phyloP scores from a whole-genome alignment of 345 rosid species.

The Adansonia digitata region DNA sequence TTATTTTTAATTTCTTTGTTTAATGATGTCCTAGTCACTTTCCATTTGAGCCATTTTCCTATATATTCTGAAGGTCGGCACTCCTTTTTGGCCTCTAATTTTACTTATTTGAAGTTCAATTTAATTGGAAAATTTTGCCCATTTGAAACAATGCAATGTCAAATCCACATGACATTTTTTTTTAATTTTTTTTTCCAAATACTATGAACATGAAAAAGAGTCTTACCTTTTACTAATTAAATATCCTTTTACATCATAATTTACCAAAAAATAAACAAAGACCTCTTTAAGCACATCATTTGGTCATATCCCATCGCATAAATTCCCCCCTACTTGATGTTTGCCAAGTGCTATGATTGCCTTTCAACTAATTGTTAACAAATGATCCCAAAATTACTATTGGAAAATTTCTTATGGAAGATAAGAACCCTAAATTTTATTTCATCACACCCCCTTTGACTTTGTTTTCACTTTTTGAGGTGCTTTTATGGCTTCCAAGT shows the following conservation, averaged over 20 bases:
- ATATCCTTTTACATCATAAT: not conserved
- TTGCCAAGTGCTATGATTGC: not conserved
- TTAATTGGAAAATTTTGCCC: not conserved
- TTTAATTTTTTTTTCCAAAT: not conserved
- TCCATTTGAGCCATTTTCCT: not conserved
- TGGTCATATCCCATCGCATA: not conserved
- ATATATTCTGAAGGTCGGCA: not conserved
- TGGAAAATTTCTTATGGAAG: no score
- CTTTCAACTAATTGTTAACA: not conserved
- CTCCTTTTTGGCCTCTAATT: not conserved
- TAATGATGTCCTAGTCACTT: constrained; percentile 9
- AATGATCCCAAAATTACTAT: not conserved
- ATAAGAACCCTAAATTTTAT: not conserved
- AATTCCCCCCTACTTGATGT: not conserved
- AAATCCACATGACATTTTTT: not conserved
- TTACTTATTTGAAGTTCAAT: not conserved
- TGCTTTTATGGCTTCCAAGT: not conserved
- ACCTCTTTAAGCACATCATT: not conserved
- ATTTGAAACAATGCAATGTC: not conserved
- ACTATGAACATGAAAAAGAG: not conserved
- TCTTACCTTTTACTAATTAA: not conserved
- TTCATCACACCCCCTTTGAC: not conserved
- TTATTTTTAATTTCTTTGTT: not conserved
- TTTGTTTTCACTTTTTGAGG: not conserved
- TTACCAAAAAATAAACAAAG: not conserved